Percentiles rank a stretch among this genome's conserved stretches.
phyloP scores from a whole-genome alignment of 1,284 basidiomycete genomes.

The Fomitopsis betulina region DNA sequence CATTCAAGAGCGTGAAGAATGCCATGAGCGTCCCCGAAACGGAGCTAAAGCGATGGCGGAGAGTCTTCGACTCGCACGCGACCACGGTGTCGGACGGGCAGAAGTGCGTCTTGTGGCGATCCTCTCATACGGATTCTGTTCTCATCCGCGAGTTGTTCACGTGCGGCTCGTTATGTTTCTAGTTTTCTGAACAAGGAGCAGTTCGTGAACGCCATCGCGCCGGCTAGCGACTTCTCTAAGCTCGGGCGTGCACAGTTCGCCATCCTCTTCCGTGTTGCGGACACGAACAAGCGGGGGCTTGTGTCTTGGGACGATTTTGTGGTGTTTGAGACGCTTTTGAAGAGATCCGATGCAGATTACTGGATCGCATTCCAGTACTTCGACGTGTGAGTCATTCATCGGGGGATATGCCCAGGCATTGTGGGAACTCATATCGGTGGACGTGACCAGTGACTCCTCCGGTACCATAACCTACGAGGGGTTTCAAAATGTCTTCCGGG shows the following conservation, averaged over 20 bases:
- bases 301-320: conserved; percentile 94
- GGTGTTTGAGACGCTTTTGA: conserved; percentile 87
- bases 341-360: conserved; percentile 90
- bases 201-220: conserved; percentile 92
- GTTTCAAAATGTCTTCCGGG: conserved; percentile 87
- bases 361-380: conserved; percentile 97
- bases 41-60: conserved; percentile 83
- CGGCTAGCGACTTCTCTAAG: conserved; percentile 76
- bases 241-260: conserved; percentile 85
- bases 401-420: not conserved
- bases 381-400: conserved; percentile 67
- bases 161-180: not conserved
- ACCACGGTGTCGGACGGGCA: conserved; percentile 67
- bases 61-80: conserved; percentile 81
- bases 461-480: conserved; percentile 90
- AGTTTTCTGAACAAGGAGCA: conserved; percentile 80
- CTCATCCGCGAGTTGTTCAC: not conserved
- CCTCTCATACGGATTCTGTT: not conserved
- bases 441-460: conserved; percentile 63
- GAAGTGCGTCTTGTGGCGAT: conserved; percentile 56
- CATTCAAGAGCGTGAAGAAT: conserved; percentile 59
- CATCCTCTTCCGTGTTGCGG: conserved; percentile 88
- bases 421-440: not conserved
- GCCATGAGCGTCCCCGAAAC: conserved; percentile 71
- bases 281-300: conserved; percentile 69